These are phyloP conservation scores for Metarhizium sp. DNA, from an alignment of 2,329 filamentous ascomycete genomes.

Conservation along the genomic window DNA sequence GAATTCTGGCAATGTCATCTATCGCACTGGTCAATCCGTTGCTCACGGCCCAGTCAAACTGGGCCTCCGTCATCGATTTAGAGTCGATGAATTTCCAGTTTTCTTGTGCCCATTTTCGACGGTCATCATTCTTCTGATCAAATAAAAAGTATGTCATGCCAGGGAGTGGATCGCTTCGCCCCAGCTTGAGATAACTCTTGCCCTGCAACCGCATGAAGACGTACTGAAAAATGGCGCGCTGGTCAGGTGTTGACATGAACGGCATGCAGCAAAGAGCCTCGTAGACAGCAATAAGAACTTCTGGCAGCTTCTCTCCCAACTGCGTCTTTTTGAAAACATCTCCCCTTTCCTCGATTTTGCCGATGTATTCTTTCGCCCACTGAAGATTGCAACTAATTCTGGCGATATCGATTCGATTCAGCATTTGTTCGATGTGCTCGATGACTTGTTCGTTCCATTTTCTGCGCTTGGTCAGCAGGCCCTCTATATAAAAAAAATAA, in stretches of 20 bases:
- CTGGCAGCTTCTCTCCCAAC: constrained; percentile 37
- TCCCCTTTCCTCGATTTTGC: constrained; percentile 38
- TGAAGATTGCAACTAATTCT: constrained; percentile 51
- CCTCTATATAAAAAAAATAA: neutral
- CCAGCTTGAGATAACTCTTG: constrained; percentile 69
- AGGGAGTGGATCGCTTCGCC: constrained; percentile 63
- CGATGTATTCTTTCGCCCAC: constrained; percentile 46
- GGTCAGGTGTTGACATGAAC: constrained; percentile 53
- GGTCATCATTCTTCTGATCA: constrained; percentile 46
- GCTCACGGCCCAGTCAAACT: constrained; percentile 83
- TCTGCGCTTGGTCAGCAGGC: constrained; percentile 18
- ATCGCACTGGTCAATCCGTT: constrained; percentile 63
- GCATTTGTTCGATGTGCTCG: constrained; percentile 41
- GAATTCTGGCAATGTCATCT: constrained; percentile 45
- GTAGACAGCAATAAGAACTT: constrained; percentile 71
- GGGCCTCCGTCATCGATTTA: constrained; percentile 52
- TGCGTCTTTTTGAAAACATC: constrained; percentile 36
- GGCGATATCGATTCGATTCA: constrained; percentile 51
- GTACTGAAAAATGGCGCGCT: constrained; percentile 58
- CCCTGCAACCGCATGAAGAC: constrained; percentile 68
- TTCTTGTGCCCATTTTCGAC: constrained; percentile 27
- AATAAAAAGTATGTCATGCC: constrained; percentile 83
- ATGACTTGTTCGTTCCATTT: constrained; percentile 41
- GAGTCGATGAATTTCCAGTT: constrained; percentile 42
- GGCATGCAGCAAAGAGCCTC: constrained; percentile 79